Base-by-base conservation (phyloP, 495 filamentous ascomycete species). In the Daldinia caldariorum region DNA sequence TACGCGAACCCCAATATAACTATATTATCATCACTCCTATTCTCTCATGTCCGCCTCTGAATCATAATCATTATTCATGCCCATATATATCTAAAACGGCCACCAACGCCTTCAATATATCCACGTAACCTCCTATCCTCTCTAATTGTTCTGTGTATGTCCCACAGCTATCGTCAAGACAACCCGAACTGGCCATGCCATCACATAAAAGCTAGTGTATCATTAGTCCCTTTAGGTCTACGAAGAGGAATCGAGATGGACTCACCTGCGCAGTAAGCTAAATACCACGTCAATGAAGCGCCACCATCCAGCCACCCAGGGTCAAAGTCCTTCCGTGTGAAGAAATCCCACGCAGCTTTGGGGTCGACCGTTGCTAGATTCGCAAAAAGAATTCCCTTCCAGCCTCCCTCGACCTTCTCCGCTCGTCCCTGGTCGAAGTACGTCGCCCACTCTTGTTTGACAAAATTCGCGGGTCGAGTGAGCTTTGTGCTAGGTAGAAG, bases 281-380 rank as follows among this genome's bases (percentile, higher is more conserved):
- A 76, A 84, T 94, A 97, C 94, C 94, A 97, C 41, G 92, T 94
- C 74, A 89, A 82, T 72, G 89, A 91, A 6, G 92, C 93, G 9
- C 95, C 95, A 0, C 92, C 92, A 77, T 97, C 96, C 61, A 97
- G 79, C 88, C 87, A 93, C 9, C 73, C 78, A n/a, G 81, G 79
- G 75, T 94, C 80, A 69, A 97, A 97, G 61, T 85, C 78, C 5
- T 76, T 57, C 58, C 86, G 75, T 2, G 83, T 82, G 69, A 99
- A 98, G 79, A 94, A 97, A 0, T 85, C 73, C 83, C 87, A 98
- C 3, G 89, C 84, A 0, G 86, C 81, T 39, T 74, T 70, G 1
- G 95, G 92, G 75, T 97, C 87, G 22, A 93, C 82, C 2, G 93
- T 85, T 1, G 92, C 93, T 8, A 92, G 84, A 73, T 97, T 97